Evolutionary conservation across 441 rosid genomes (phyloP).

Genomic region (Corymbia calophylla): DNA sequence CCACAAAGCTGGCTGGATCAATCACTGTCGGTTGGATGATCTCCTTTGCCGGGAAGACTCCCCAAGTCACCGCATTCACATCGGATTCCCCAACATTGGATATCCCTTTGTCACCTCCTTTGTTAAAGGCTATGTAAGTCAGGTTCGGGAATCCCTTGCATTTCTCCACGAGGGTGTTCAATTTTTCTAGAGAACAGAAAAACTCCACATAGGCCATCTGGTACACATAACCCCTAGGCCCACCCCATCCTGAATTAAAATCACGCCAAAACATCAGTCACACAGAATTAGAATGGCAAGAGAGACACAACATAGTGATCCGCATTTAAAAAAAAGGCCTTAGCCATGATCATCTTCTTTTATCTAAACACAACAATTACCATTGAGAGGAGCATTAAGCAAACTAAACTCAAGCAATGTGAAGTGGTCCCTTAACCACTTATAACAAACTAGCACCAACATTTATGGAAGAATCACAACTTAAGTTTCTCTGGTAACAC

Average conservation of each 20-base stretch:
- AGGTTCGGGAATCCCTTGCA: slow-evolving; percentile 51
- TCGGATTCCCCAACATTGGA: slow-evolving; percentile 40
- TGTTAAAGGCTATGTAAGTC: slow-evolving; percentile 67
- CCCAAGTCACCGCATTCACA: slow-evolving; percentile 97
- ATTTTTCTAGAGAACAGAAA: slow-evolving; percentile 76
- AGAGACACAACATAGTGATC: background rate
- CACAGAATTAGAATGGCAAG: background rate
- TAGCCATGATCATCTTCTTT: background rate
- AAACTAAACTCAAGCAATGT: background rate
- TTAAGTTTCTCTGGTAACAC: background rate
- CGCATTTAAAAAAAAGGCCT: background rate
- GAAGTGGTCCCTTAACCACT: background rate
- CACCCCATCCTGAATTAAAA: slow-evolving; percentile 85
- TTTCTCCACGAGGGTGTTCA: slow-evolving; percentile 53
- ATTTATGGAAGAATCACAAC: background rate
- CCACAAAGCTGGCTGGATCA: slow-evolving; percentile 81
- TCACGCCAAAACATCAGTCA: background rate
- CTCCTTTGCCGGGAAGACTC: slow-evolving; percentile 88
- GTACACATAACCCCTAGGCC: slow-evolving; percentile 86
- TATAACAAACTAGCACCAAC: background rate
- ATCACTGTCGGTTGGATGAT: slow-evolving; percentile 88
- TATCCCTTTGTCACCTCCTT: slow-evolving; percentile 37
- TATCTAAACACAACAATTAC: background rate
- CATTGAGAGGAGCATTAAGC: background rate
- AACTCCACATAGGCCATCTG: slow-evolving; percentile 96